phyloP scores from a whole-genome alignment of 2,329 filamentous ascomycete species.

The Ceratocystiopsis brevicomis region DNA sequence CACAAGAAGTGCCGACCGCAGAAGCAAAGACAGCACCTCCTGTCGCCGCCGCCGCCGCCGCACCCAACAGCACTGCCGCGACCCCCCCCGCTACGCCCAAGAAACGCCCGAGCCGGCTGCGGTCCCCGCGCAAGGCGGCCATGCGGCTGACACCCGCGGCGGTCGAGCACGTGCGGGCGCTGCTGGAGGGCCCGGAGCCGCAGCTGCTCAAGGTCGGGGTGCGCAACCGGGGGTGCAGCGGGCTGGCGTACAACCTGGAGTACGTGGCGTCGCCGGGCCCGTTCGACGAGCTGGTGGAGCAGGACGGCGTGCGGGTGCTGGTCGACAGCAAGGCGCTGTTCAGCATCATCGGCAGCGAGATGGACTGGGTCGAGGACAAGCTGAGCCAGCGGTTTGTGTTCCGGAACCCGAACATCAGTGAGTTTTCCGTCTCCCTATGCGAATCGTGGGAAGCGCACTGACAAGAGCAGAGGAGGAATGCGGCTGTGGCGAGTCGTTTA shows the following conservation, averaged over 20 bases:
- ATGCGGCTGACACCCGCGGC: constrained; percentile 71
- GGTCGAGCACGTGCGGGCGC: constrained; percentile 53
- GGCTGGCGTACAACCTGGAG: constrained; percentile 80
- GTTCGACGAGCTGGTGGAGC: constrained; percentile 85
- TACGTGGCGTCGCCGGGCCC: constrained; percentile 79
- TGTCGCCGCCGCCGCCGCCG: not conserved
- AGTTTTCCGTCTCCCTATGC: constrained; percentile 25
- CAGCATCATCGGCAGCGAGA: constrained; percentile 95
- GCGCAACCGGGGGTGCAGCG: constrained; percentile 84
- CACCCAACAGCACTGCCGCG: constrained; percentile 7
- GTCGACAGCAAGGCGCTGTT: constrained; percentile 96
- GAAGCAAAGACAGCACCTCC: not conserved
- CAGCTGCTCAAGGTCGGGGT: constrained; percentile 91
- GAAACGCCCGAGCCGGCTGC: constrained; percentile 39
- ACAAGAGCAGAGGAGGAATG: constrained; percentile 64
- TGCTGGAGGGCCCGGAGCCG: constrained; percentile 71
- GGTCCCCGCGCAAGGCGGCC: constrained; percentile 64
- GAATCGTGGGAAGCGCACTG: not conserved
- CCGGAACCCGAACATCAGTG: constrained; percentile 94
- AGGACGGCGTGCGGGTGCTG: constrained; percentile 87
- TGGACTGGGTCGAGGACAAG: constrained; percentile 98
- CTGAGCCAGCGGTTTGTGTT: constrained; percentile 85
- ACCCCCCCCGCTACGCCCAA: constrained; percentile 29
- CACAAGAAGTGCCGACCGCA: not conserved
- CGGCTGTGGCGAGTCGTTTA: constrained; percentile 92